Evolutionary conservation across 2,329 filamentous ascomycete species (phyloP), one percentile per base, ranked within the genome.

Genomic region (Sphaceloma murrayae): DNA sequence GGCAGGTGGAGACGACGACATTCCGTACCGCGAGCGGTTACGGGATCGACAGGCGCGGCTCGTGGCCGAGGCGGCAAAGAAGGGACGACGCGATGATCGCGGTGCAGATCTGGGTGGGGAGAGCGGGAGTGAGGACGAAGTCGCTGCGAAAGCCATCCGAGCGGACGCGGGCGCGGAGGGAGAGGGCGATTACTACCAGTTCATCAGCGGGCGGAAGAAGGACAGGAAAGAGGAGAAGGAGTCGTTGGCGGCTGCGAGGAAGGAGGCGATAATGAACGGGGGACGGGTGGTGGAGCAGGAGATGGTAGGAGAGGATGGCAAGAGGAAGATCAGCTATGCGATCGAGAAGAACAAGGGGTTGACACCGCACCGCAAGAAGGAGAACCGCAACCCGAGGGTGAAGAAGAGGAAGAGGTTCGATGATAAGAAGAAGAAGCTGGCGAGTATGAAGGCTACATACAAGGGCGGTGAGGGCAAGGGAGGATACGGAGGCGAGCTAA

Each of bases 291-390:
- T 82, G 1, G 74, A 80, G 53, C 71, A 77, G 48, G 81, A 84
- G 58, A 72, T 75, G 55, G 62, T 94, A 32, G 86, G 83, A 31
- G 70, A 78, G 47, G 87, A 94, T 56, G 89, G 88, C 48, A 94
- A 95, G 68, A 74, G 93, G 48, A 85, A 86, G 64, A 94, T 98
- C 61, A 85, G 78, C 13, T 96, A 95, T 66, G 77, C 80, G 54
- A 98, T 98, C 58, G 78, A 88, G 68, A 95, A 96, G 77, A 98
- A 98, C 67, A 95, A 95, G 74, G 91, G 91, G 22, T 68, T 98
- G 51, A 80, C 85, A 48, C 86, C 88, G 34, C 82, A 83, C 64
- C 74, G 89, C 51, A 93, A 83, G 74, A 96, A 98, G 78, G 88
- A 94, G 55, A 82, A 87, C 47, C 74, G 89, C 51, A 98, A 98